Evolutionary conservation across 1,284 basidiomycete genomes (phyloP).

Genomic region (Lignosus rhinocerotis): DNA sequence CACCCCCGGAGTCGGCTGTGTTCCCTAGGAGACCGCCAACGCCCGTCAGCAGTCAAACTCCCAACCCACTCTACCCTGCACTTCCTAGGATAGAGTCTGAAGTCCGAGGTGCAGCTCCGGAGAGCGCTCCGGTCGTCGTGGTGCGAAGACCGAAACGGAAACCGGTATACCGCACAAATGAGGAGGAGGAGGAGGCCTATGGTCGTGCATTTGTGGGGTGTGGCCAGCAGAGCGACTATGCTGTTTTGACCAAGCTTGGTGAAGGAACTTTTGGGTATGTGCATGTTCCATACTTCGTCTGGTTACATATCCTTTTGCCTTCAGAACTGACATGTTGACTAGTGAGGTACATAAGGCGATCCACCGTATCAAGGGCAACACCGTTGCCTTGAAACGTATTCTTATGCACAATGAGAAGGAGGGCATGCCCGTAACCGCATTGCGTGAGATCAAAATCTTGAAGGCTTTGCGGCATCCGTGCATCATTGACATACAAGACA

Average conservation of each 20-base stretch:
- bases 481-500: conserved; percentile 89
- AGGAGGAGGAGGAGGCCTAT: conserved; percentile 68
- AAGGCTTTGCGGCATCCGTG: conserved; percentile 87
- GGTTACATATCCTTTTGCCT: not conserved
- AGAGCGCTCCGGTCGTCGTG: not conserved
- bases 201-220: conserved; percentile 75
- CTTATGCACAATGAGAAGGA: conserved; percentile 96
- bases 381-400: conserved; percentile 92
- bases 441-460: conserved; percentile 98
- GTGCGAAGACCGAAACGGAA: conserved; percentile 27
- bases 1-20: conserved; percentile 28
- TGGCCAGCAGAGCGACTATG: conserved; percentile 77
- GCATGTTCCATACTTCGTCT: conserved; percentile 17
- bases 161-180: conserved; percentile 52
- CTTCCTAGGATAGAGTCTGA: conserved; percentile 18
- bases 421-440: conserved; percentile 94
- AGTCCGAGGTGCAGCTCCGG: conserved; percentile 4
- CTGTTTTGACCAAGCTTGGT: conserved; percentile 82
- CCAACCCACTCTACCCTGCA: conserved; percentile 36
- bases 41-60: conserved; percentile 46
- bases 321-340: conserved; percentile 15
- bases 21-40: conserved; percentile 16
- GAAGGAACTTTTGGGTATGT: conserved; percentile 93
- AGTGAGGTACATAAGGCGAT: conserved; percentile 90
- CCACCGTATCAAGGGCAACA: conserved; percentile 57